Evolutionary conservation across 495 filamentous ascomycete species (phyloP), one percentile per base, ranked within the genome.

Genomic region (Annulohypoxylon bovei): DNA sequence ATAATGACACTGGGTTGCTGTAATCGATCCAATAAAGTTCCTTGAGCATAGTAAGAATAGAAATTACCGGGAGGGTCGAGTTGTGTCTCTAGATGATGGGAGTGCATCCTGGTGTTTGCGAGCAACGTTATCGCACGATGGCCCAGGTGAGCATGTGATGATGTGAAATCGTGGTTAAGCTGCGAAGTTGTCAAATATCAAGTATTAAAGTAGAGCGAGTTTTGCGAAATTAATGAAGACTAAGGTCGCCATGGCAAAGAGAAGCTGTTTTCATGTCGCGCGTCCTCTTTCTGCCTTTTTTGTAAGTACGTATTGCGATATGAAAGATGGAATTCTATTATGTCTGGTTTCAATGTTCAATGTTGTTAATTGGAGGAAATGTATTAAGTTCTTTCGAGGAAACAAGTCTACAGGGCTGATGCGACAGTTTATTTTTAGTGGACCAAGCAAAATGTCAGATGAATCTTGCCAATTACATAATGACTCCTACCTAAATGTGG

Each of bases 1-100:
- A 85, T 37, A 40, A 84, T 23, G 14, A 83, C 57, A 57, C 74
- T 68, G 7, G 81, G 77, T 60, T 76, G 78, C 37, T 46, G 61
- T 8, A 79, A 30, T 30, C 76, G 73, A 56, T 82, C 75, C 61
- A 70, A 62, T 16, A 81, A 49, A n/a, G 57, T 52, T 6, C 16
- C 47, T 20, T 44, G 61, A 12, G 64, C 22, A 58, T 72, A 72
- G 61, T 76, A 67, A 14, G 72, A 39, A 46, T 50, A 55, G 55
- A 69, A 63, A n/a, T 37, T 61, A 32, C 71, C 33, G 56, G 68
- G 58, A 52, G 42, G 67, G 57, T 70, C 65, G 62, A 65, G 53
- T 44, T 62, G 76, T 76, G 68, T 49, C 50, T 78, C 54, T 55
- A 50, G 30, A 60, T 59, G 75, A 56, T 75, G 58, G 66, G 72